Conservation (phyloP, 2,329 filamentous ascomycete genomes). For the Pezizomycotina sp. region DNA sequence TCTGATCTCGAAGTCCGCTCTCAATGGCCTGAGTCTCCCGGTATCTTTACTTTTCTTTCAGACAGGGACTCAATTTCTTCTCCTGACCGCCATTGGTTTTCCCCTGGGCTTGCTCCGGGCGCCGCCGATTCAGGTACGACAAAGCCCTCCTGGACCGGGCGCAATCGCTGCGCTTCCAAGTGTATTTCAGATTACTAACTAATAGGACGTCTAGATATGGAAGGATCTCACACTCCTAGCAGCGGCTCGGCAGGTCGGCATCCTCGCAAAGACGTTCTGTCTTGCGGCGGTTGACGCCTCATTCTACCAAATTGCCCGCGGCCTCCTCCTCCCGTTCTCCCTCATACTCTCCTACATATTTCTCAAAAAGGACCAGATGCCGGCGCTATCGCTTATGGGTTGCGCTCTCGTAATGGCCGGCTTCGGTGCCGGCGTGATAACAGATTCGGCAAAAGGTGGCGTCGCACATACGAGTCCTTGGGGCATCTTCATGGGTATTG, state of each 20-base stretch:
- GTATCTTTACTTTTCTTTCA: slow-evolving; percentile 1
- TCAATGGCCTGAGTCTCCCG: slow-evolving; percentile 2
- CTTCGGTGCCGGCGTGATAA: slow-evolving; percentile 8
- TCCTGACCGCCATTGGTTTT: slow-evolving; percentile 2
- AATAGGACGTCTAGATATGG: slow-evolving; percentile 1
- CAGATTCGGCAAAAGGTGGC: slow-evolving; percentile 2
- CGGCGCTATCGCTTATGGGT: slow-evolving; percentile 7
- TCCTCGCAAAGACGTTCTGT: slow-evolving; percentile 7
- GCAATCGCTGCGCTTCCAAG: too few relatives aligned
- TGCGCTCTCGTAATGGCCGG: slow-evolving; percentile 11
- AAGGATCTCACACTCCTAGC: slow-evolving; percentile 1
- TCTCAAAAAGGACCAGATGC: slow-evolving; percentile 4
- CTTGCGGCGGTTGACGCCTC: slow-evolving; percentile 9
- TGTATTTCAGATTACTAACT: not conserved
- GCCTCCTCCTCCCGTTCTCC: slow-evolving; percentile 16
- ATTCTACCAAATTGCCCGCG: slow-evolving; percentile 16
- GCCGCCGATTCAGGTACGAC: not conserved
- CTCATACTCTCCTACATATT: slow-evolving; percentile 5
- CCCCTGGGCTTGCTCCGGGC: slow-evolving; percentile 4
- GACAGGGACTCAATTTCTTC: not conserved
- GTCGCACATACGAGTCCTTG: slow-evolving; percentile 1
- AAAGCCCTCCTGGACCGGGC: not conserved
- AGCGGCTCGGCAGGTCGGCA: slow-evolving; percentile 4
- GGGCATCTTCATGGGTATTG: slow-evolving; percentile 7
- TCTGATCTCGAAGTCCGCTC: slow-evolving; percentile 7